Base-by-base conservation (phyloP, 345 rosid genomes). In the Adansonia digitata region DNA sequence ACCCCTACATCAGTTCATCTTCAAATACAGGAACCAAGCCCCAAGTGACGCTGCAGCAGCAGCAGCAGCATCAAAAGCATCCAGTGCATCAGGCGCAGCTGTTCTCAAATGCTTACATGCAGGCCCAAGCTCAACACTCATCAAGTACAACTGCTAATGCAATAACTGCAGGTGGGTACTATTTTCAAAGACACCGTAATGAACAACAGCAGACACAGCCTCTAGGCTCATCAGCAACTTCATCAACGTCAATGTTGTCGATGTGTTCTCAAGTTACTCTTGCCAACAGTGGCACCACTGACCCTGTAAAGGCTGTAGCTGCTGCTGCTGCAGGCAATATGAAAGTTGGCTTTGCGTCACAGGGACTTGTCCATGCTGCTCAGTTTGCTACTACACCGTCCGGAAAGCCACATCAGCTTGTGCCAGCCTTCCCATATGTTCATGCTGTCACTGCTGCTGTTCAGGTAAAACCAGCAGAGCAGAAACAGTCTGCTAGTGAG, bases 401-500 rank as follows among this genome's bases (percentile, higher is more conserved):
- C 0, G 96, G 91, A 71, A 86, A 90, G 76, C 69, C 77, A 6
- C 93, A 91, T 80, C 95, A 89, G 81, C 74, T 82, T 3, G 78
- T 74, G 12, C 88, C 89, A 46, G 93, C 94, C n/a, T 91, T 86
- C 81, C 39, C 91, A 2, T 82, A 88, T 51, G 86, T 83, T 5
- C 92, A 90, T 42, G 65, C 91, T 39, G 89, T 86, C 59, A 86
- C 89, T 2, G 64, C 80, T 27, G 86, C 83, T 2, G 95, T 85
- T 71, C 99, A 88, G 85, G 93, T 86, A 72, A 95, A 93, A 78
- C 90, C 92, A 6, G 86, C 93, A 17, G 97, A 95, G 79, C 93
- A 93, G 81, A 93, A 91, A 67, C 97, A 91, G 73, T 94, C 92
- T 39, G 90, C 91, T 24, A 97, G 94, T 79, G 94, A 92, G 83